phyloP scores from a whole-genome alignment of 169 alveolate genomes.

The Eimeria falciformis region DNA sequence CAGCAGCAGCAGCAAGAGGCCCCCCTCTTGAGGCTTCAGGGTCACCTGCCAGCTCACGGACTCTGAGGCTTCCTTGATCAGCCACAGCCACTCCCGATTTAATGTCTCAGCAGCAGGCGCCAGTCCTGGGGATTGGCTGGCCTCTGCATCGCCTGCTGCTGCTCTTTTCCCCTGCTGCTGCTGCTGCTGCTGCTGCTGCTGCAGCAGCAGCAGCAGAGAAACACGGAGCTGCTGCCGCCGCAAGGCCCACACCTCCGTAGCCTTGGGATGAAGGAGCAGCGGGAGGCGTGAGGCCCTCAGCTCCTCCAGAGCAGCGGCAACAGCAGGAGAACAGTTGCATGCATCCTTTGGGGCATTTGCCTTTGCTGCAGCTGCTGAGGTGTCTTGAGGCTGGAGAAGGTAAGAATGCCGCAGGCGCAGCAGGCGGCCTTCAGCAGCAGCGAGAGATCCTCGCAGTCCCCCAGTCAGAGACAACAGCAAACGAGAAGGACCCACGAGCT shows the following conservation, averaged over 20 bases:
- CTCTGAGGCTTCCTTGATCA: not conserved
- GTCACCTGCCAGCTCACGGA: not conserved
- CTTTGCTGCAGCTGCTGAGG: conserved; percentile 21
- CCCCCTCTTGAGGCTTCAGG: not conserved
- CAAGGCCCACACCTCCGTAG: not conserved
- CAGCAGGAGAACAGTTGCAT: not conserved
- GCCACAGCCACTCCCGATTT: not conserved
- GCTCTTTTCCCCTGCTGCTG: not conserved
- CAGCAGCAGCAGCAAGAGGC: conserved; percentile 6
- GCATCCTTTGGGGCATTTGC: not conserved
- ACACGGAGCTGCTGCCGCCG: not conserved
- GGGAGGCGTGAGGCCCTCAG: conserved; percentile 34
- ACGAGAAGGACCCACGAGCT: not conserved
- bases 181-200: not conserved
- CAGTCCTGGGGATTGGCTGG: too few relatives aligned
- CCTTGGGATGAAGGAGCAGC: conserved; percentile 35
- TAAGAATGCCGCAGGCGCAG: not conserved
- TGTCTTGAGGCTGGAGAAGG: not conserved
- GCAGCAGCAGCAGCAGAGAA: not conserved
- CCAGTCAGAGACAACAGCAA: not conserved
- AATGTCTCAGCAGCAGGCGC: not conserved
- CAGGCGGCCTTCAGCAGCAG: not conserved
- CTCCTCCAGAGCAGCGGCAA: not conserved
- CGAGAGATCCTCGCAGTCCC: not conserved
- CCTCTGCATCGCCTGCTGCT: not conserved